A percentile compares a stretch with the other conserved stretches of the same genome.
Evolutionary conservation across 768 basidiomycete genomes (phyloP).

Genomic region (Pleurotus ostreatus): DNA sequence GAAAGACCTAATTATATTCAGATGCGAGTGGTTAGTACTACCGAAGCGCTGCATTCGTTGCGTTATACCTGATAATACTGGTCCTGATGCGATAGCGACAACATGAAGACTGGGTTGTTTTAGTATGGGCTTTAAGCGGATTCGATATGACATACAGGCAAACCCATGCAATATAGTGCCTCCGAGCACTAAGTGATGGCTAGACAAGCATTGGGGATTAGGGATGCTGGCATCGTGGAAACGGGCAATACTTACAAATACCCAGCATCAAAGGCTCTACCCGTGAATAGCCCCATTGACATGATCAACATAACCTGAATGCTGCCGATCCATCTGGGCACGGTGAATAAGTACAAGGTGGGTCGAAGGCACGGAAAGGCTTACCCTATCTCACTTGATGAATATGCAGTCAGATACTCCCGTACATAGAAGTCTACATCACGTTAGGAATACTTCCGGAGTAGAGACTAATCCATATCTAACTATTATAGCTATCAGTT

Average conservation of each 20-base stretch:
- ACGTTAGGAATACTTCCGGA: constrained; percentile 1
- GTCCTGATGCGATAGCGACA: constrained; percentile 23
- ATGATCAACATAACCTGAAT: constrained; percentile 44
- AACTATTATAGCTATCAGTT: too few relatives aligned
- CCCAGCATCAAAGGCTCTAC: constrained; percentile 48
- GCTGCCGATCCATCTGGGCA: constrained; percentile 39
- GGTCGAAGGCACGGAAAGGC: constrained; percentile 3
- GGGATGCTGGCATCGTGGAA: neutral
- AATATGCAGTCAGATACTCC: constrained; percentile 28
- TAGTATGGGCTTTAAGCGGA: neutral
- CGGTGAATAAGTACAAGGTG: constrained; percentile 5
- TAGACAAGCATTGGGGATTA: constrained; percentile 2
- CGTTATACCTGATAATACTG: constrained; percentile 26
- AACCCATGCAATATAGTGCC: constrained; percentile 23
- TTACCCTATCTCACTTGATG: constrained; percentile 33
- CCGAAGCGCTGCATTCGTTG: neutral
- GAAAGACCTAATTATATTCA: constrained; percentile 38
- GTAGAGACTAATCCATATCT: neutral
- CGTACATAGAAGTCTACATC: constrained; percentile 35
- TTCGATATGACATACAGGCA: constrained; percentile 10
- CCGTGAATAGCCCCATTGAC: constrained; percentile 39
- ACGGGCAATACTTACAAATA: constrained; percentile 35
- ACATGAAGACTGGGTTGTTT: constrained; percentile 20
- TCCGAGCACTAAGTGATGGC: constrained; percentile 24
- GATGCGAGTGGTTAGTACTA: neutral